Base-by-base conservation (phyloP, 1,284 basidiomycete genomes). In the Cutaneotrichosporon arboriforme region DNA sequence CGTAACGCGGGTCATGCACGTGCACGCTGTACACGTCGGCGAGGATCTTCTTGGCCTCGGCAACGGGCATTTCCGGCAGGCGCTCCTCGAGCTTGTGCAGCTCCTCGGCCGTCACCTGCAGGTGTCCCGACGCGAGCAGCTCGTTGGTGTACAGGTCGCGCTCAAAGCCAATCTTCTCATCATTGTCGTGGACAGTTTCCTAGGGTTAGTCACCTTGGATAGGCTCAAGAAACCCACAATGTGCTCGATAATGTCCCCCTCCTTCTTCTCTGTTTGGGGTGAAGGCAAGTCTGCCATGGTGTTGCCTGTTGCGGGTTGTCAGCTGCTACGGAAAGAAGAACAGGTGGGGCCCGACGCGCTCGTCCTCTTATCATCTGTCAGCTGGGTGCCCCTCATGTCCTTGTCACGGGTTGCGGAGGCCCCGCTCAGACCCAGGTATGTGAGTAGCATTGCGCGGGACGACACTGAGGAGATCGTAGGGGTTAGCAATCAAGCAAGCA, bases 1-100 rank as follows among this genome's bases (percentile, higher is more conserved):
- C 35, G 44, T 54, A 58, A 3, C 52, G 52, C 17, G 52, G 57
- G 44, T 58, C 57, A 46, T 54, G 52, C 31, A 39, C 12, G 50
- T 58, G 57, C 3, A 58, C 31, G 8, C 12, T 4, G 38, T 46
- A 54, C 12, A 51, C n/a, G 7, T 58, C 50, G 1, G 8, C 8
- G n/a, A 58, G 31, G 38, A 54, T 17, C 26, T 49, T 15, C 43
- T 52, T 47, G 8, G 57, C 52, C 42, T 47, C 17, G 10, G 52
- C 57, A 13, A 33, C 20, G 1, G 57, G 36, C 52, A 54, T 54
- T 8, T 54, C 52, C 15, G 46, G 40, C 10, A 58, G 46, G 23
- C 43, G 36, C 8, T 5, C 4, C 34, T 58, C 52, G 21, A 58
- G 50, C 2, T 38, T 15, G 4, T 41, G n/a, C 13, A 58, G 52